A percentile compares a stretch with the other conserved stretches of the same genome.
phyloP scores from a whole-genome alignment of 2,329 filamentous ascomycete species.

The Fusarium abutilonis region DNA sequence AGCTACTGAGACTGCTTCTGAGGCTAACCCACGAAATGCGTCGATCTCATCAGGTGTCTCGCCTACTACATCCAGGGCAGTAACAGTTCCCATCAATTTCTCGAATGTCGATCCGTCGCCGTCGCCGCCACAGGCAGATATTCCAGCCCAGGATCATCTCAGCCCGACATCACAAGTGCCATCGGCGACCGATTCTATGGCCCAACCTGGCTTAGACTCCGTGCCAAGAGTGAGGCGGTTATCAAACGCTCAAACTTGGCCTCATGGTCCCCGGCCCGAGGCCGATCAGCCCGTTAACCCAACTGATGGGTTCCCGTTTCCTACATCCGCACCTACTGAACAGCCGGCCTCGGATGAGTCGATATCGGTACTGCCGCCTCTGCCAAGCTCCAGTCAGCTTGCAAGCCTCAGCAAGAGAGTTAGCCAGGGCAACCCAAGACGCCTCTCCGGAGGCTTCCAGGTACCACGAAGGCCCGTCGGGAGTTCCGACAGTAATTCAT shows the following conservation, averaged over 20 bases:
- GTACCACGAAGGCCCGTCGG: conserved; percentile 55
- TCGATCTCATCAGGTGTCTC: conserved; percentile 35
- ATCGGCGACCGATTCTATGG: conserved; percentile 40
- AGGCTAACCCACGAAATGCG: conserved; percentile 14
- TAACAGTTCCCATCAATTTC: conserved; percentile 27
- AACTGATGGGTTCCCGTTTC: conserved; percentile 53
- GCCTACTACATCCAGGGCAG: conserved; percentile 12
- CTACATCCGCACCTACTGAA: conserved; percentile 50
- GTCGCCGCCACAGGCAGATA: conserved; percentile 14
- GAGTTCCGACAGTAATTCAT: conserved; percentile 45
- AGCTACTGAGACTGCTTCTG: conserved; percentile 6
- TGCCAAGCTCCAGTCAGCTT: conserved; percentile 54
- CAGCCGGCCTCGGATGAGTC: conserved; percentile 47
- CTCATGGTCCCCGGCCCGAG: conserved; percentile 48
- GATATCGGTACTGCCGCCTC: conserved; percentile 51
- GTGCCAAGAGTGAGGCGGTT: conserved; percentile 44
- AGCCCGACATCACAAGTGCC: conserved; percentile 33
- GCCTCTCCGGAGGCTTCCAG: conserved; percentile 56
- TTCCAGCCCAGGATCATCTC: conserved; percentile 11
- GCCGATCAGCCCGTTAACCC: conserved; percentile 33
- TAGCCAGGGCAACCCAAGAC: conserved; percentile 53
- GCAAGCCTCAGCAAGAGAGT: conserved; percentile 52
- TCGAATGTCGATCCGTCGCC: conserved; percentile 7
- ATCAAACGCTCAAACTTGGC: conserved; percentile 59
- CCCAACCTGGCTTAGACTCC: conserved; percentile 13